A percentile compares a stretch with the other conserved stretches of the same genome.
These are phyloP conservation scores for Globisporangium lucens DNA, from an alignment of 352 stramenopile species.

Conservation along the genomic window DNA sequence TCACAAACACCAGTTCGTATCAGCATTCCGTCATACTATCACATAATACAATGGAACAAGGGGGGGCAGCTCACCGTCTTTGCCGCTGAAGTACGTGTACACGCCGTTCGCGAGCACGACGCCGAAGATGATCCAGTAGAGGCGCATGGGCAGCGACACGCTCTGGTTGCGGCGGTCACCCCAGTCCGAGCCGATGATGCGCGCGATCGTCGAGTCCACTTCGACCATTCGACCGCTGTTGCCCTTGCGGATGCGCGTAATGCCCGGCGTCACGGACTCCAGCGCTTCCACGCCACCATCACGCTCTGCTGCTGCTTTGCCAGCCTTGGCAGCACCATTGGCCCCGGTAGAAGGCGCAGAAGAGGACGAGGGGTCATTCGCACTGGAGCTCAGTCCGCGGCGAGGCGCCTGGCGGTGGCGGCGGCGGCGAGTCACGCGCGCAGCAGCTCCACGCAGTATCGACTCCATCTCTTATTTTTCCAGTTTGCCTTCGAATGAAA, in stretches of 20 bases:
- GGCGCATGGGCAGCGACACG: slow-evolving; percentile 62
- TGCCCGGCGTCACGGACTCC: slow-evolving; percentile 24
- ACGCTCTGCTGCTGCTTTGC: background rate
- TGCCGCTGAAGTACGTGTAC: slow-evolving; percentile 52
- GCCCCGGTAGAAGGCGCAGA: background rate
- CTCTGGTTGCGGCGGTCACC: slow-evolving; percentile 61
- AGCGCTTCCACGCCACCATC: slow-evolving; percentile 7
- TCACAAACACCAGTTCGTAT: background rate
- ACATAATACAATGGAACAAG: background rate
- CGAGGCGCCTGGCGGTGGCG: background rate
- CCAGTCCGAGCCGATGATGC: slow-evolving; percentile 76
- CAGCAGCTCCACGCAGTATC: slow-evolving; percentile 6
- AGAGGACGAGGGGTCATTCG: background rate
- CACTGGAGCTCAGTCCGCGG: background rate
- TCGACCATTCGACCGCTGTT: slow-evolving; percentile 36
- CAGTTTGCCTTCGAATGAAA: background rate
- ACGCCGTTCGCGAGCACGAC: slow-evolving; percentile 56
- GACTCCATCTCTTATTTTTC: background rate
- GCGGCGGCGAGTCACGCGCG: background rate
- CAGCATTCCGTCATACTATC: background rate
- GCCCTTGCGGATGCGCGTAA: slow-evolving; percentile 34
- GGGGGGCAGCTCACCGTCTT: slow-evolving; percentile 30
- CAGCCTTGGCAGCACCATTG: background rate
- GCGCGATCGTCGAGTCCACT: slow-evolving; percentile 54
- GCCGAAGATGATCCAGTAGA: slow-evolving; percentile 69